A percentile compares a stretch with the other conserved stretches of the same genome.
phyloP scores from a whole-genome alignment of 306 rosid species.

The Ziziphus jujuba region DNA sequence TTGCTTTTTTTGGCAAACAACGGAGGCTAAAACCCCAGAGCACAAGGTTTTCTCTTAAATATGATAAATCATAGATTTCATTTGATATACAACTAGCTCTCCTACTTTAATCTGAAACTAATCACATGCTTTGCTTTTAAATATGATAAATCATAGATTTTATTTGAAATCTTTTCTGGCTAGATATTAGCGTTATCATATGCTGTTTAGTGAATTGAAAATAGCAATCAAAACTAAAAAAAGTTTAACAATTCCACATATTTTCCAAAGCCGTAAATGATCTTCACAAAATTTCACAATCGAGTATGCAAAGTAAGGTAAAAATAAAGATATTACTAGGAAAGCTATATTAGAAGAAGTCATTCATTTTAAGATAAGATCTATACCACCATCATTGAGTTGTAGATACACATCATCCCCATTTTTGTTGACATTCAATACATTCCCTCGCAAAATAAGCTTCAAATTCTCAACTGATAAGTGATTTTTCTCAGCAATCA shows the following conservation, averaged over 20 bases:
- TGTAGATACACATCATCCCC: constrained; percentile 52
- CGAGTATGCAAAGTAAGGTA: background rate
- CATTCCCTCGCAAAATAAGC: constrained; percentile 74
- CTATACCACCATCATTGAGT: constrained; percentile 74
- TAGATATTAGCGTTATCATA: too few species aligned
- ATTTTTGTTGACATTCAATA: constrained; percentile 57
- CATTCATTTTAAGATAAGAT: background rate
- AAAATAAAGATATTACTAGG: background rate
- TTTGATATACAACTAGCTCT: too few species aligned
- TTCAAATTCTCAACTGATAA: constrained; percentile 64
- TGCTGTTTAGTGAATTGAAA: too few species aligned
- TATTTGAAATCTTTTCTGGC: too few species aligned
- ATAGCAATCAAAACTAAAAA: too few species aligned
- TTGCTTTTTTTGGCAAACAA: too few species aligned
- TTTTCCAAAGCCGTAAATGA: background rate
- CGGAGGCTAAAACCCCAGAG: too few species aligned
- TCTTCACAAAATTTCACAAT: background rate
- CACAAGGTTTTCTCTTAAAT: too few species aligned
- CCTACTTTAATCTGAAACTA: too few species aligned
- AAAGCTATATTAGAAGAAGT: background rate
- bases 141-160: too few species aligned
- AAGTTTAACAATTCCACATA: background rate
- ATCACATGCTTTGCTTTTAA: too few species aligned
- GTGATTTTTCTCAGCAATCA: constrained; percentile 53
- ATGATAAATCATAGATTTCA: too few species aligned